Base-by-base conservation (phyloP, 2,329 filamentous ascomycete genomes). In the Scortechinia acanthostroma region DNA sequence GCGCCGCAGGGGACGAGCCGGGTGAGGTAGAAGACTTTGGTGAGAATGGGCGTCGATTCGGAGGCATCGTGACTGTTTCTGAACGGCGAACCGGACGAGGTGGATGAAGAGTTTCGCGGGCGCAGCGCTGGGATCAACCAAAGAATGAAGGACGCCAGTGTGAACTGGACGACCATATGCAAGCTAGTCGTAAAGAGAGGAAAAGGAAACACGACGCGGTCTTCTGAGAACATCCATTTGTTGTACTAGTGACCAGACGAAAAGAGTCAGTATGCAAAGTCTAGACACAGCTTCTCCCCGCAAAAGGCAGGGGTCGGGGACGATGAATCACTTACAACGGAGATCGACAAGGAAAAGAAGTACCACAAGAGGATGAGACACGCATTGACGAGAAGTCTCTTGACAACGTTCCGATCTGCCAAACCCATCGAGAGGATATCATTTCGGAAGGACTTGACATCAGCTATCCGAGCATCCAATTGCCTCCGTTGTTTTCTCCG, bases 141-240 rank as follows among this genome's bases (percentile, higher is more conserved):
- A 22, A 86, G 70, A 37, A 84, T 71, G 22, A 73, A 59, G 14
- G 70, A 71, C 3, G 81, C 69, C 30, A 85, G 69, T 17, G 68
- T 61, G 59, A 86, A 85, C 56, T 86, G 81, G 23, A 86, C 79
- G 16, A 73, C 60, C 81, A 85, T 85, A 59, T 86, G 81, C 50
- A 84, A 59, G 56, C 78, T 81, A 21, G 81, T 86, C 2, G 80
- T 83, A 62, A 86, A 86, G 5, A 86, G 71, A 33, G 81, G 81
- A 52, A 80, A 85, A 47, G 78, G 77, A 55, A 86, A 86, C 55
- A 84, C 71, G 47, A 80, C 63, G 46, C 77, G 70, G 47, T 74
- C 70, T 50, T 76, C 70, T 43, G 73, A 74, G 61, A 86, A 85
- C 80, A 86, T 86, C 80, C 81, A 85, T 63, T 84, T 85, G 65